Evolutionary conservation across 2,329 filamentous ascomycete genomes (phyloP).

Genomic region (Pseudogymnoascus destructans): DNA sequence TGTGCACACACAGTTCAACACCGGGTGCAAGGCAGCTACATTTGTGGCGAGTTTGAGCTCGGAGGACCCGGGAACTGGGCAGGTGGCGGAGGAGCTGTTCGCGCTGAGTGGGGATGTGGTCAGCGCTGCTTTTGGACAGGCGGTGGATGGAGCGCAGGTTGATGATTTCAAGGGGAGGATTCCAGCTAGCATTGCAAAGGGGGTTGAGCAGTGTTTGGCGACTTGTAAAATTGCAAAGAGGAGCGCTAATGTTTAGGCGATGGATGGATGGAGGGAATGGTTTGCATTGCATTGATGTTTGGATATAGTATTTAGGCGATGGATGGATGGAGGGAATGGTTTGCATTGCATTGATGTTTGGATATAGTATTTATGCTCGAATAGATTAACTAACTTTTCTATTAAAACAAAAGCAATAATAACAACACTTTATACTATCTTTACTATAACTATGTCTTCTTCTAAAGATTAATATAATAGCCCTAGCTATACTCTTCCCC

Average conservation of each 20-base stretch:
- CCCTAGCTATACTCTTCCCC: no score
- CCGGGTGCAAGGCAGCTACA: slow-evolving; percentile 36
- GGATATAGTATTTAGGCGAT: neutral
- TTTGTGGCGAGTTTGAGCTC: slow-evolving; percentile 38
- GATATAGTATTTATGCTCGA: neutral
- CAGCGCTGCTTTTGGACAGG: slow-evolving; percentile 34
- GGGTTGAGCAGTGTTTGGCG: slow-evolving; percentile 39
- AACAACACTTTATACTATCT: no score
- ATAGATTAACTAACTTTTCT: no score
- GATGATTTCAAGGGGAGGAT: slow-evolving; percentile 32
- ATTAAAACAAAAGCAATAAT: no score
- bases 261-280: neutral
- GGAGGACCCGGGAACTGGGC: slow-evolving; percentile 40
- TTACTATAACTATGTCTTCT: no score
- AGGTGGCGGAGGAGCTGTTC: slow-evolving; percentile 38
- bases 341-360: neutral
- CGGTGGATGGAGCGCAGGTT: slow-evolving; percentile 34
- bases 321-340: neutral
- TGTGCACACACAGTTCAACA: slow-evolving; percentile 44
- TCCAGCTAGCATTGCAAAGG: slow-evolving; percentile 37
- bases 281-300: neutral
- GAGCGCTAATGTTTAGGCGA: neutral
- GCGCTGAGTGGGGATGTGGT: slow-evolving; percentile 34
- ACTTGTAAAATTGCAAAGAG: slow-evolving; percentile 33
- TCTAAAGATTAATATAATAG: no score